Evolutionary conservation across 257 asterid genomes (phyloP).

Genomic region (Jaltomata sinuosa): DNA sequence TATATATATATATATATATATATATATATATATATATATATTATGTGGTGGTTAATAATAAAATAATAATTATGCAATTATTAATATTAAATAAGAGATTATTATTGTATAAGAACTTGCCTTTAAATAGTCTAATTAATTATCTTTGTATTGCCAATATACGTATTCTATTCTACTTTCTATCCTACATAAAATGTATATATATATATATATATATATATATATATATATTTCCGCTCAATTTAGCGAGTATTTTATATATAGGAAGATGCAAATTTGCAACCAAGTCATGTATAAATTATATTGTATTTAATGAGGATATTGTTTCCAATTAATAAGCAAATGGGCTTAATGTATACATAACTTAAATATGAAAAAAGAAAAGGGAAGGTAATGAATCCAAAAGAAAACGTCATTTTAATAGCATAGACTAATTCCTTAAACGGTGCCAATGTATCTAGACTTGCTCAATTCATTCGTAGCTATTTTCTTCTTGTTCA

Average conservation of each 20-base stretch:
- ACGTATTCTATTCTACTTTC: too few relatives aligned
- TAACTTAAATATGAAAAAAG: background rate
- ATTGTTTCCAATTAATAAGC: background rate
- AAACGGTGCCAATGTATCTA: conserved; percentile 22
- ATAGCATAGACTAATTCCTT: conserved; percentile 6
- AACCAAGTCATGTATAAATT: background rate
- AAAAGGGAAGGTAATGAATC: background rate
- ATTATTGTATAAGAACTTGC: background rate
- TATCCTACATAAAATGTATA: too few relatives aligned
- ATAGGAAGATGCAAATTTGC: background rate
- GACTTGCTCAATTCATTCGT: conserved; percentile 3
- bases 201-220: too few relatives aligned
- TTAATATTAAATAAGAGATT: background rate
- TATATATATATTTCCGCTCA: background rate
- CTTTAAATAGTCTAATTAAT: background rate
- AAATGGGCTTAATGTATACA: background rate
- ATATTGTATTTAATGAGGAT: background rate
- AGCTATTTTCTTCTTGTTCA: background rate
- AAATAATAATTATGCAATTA: too few relatives aligned
- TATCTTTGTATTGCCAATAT: background rate
- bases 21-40: too few relatives aligned
- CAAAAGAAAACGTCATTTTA: conserved; percentile 7
- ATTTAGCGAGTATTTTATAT: background rate
- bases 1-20: too few relatives aligned
- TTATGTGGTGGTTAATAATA: background rate